These are phyloP conservation scores for Thielaviopsis populi DNA, from an alignment of 2,329 filamentous ascomycete species.

Conservation along the genomic window DNA sequence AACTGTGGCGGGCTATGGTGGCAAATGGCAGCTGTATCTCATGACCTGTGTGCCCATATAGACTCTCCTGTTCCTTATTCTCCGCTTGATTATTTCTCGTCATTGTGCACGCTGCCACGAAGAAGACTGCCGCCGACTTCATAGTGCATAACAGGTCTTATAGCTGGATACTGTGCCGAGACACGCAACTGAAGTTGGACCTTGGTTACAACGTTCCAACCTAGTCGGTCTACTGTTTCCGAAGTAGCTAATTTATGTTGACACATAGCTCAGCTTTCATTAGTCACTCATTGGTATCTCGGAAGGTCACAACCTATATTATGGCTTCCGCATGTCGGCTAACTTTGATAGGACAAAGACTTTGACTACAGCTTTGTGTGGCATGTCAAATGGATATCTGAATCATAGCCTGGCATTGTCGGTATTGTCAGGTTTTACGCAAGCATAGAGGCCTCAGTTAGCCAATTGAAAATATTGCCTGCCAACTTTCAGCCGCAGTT, in stretches of 20 bases:
- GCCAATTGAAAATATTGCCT: not conserved
- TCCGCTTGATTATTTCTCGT: not conserved
- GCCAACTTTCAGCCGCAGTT: too few species aligned
- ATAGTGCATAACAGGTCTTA: not conserved
- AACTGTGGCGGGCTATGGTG: too few species aligned
- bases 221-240: not conserved
- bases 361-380: not conserved
- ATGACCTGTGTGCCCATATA: too few species aligned
- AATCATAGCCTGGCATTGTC: not conserved
- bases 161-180: not conserved
- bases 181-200: not conserved
- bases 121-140: not conserved
- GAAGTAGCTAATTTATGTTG: too few species aligned
- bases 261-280: not conserved
- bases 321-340: not conserved
- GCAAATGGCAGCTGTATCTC: too few species aligned
- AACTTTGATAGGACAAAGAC: conserved; percentile 5
- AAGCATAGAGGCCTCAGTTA: not conserved
- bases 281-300: not conserved
- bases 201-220: not conserved
- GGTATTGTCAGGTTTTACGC: not conserved
- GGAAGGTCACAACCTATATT: not conserved
- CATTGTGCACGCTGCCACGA: not conserved
- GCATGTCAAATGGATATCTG: not conserved
- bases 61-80: too few species aligned